Base-by-base conservation (phyloP, 768 basidiomycete species). In the Leccinellum luteum region DNA sequence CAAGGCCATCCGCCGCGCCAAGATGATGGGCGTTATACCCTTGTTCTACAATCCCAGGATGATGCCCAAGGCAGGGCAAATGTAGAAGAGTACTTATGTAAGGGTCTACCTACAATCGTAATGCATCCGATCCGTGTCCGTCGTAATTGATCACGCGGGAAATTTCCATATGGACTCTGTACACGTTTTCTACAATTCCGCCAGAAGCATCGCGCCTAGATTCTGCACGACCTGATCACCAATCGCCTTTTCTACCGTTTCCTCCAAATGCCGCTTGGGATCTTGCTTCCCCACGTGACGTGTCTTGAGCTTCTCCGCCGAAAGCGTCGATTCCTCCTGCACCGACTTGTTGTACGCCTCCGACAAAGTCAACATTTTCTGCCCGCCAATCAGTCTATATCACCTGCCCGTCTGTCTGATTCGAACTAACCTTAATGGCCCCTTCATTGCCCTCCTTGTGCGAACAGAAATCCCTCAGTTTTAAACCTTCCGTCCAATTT, bases 401-500 rank as follows among this genome's bases (percentile, higher is more conserved):
- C 60, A 54, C 45, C 21, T 47, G 28, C 1, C 43, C 52, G 63
- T 64, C 25, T 27, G 7, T 23, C 50, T 62, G 62, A 60, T 52
- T 34, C 41, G 56, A 56, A 63, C 82, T 59, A 69, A 95, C 96
- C 85, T 97, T 94, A 79, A 99, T 94, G 30, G 91, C 88, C 67
- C 86, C 87, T 76, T 98, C 94, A 66, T 98, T 98, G 30, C 77
- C 77, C 73, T 91, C 85, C 69, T 94, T 93, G 74, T 95, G 92
- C 54, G 81, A 74, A 73, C 89, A 83, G 75, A 98, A 98, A 75
- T 98, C 94, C 43, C 86, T 82, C 68, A 99, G 73, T 71, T 90
- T 92, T 63, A 99, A 77, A 1, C 96, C 97, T 73, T 98, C 95
- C 3, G 97, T 98, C 97, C 97, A 99, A 69, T 97, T 96, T 66